Percentiles rank a stretch among this genome's conserved stretches.
phyloP scores from a whole-genome alignment of 1,284 basidiomycete species.

The Microbotryum scabiosae region DNA sequence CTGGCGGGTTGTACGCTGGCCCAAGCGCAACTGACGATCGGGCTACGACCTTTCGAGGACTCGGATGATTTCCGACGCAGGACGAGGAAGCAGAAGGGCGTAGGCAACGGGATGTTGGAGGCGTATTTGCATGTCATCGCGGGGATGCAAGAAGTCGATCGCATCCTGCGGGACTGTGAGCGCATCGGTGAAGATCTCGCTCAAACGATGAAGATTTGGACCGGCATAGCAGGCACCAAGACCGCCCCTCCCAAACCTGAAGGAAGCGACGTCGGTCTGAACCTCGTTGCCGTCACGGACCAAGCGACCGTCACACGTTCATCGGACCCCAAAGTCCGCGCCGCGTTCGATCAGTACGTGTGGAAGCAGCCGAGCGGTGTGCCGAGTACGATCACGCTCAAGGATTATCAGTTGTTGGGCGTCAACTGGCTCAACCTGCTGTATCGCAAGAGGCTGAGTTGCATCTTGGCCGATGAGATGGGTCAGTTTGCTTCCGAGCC shows the following conservation, averaged over 20 bases:
- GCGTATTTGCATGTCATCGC: conserved; percentile 80
- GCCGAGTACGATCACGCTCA: conserved; percentile 63
- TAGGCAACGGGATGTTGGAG: conserved; percentile 82
- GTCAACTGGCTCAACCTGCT: conserved; percentile 93
- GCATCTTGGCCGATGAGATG: conserved; percentile 98
- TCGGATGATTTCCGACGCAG: conserved; percentile 71
- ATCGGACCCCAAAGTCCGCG: conserved; percentile 25
- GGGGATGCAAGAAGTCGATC: conserved; percentile 85
- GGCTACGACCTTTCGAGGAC: conserved; percentile 68
- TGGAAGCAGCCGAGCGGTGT: conserved; percentile 65
- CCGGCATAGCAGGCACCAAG: conserved; percentile 40
- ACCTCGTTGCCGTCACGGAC: conserved; percentile 44
- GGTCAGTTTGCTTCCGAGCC: conserved; percentile 48
- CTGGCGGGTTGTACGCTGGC: conserved; percentile 76
- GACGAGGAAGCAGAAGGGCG: conserved; percentile 80
- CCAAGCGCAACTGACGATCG: conserved; percentile 73
- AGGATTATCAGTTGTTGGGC: conserved; percentile 96
- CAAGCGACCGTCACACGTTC: conserved; percentile 34
- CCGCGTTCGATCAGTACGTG: conserved; percentile 49
- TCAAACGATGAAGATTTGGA: conserved; percentile 71
- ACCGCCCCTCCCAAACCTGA: conserved; percentile 6
- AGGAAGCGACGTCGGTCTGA: conserved; percentile 29
- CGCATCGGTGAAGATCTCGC: conserved; percentile 57
- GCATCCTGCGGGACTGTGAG: conserved; percentile 80
- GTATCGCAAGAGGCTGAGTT: conserved; percentile 70